phyloP scores from a whole-genome alignment of 768 basidiomycete genomes.

The Suillus americanus region DNA sequence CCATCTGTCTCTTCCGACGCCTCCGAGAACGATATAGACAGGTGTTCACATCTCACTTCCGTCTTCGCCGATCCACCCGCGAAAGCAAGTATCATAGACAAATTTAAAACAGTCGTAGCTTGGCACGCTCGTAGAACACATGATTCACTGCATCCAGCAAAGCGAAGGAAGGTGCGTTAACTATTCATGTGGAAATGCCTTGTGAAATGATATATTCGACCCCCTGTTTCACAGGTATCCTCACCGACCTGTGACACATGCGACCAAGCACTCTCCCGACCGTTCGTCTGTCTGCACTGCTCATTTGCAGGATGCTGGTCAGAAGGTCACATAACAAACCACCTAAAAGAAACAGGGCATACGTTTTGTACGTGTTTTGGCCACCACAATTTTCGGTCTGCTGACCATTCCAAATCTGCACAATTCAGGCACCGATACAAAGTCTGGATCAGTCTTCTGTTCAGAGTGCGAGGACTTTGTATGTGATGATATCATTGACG shows the following conservation, averaged over 20 bases:
- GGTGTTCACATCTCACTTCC: constrained; percentile 43
- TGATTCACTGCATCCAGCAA: constrained; percentile 45
- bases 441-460: constrained; percentile 77
- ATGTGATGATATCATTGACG: constrained; percentile 55
- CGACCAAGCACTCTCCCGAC: constrained; percentile 51
- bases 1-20: constrained; percentile 14
- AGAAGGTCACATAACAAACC: constrained; percentile 52
- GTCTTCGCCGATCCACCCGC: constrained; percentile 35
- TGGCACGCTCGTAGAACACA: constrained; percentile 55
- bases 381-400: background rate
- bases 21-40: constrained; percentile 6
- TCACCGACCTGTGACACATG: constrained; percentile 68
- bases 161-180: constrained; percentile 62
- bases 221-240: constrained; percentile 40
- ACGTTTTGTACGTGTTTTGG: constrained; percentile 55
- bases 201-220: background rate
- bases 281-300: constrained; percentile 76
- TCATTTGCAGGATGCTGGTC: constrained; percentile 70
- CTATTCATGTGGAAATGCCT: background rate
- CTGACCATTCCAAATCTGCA: background rate
- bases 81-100: constrained; percentile 36
- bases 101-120: constrained; percentile 51
- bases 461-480: constrained; percentile 73
- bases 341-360: constrained; percentile 60
- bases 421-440: constrained; percentile 65